These are phyloP conservation scores for Chenopodium suecicum DNA, from an alignment of 148 eudicot species.

Conservation along the genomic window DNA sequence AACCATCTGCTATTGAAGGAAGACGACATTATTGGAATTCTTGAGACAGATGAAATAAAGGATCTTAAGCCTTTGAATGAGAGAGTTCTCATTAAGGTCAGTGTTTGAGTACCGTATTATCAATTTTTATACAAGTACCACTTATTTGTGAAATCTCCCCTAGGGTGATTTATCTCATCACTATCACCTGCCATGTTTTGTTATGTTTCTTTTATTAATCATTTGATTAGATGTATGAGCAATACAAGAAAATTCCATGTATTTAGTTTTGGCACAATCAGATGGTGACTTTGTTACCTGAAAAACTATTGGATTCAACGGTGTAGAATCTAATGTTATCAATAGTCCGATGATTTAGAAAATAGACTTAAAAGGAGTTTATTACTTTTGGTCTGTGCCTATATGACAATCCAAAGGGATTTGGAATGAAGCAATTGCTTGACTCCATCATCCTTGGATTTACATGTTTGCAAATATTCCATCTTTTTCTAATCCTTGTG, in stretches of 20 bases:
- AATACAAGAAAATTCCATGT: not conserved
- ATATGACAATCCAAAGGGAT: not conserved
- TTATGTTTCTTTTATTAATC: not conserved
- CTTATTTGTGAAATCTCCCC: not conserved
- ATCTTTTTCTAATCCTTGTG: not conserved
- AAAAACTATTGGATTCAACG: not conserved
- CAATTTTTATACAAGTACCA: too few relatives aligned
- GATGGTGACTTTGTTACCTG: not conserved
- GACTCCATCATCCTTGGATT: not conserved
- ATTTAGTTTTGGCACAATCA: not conserved
- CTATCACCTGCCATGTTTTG: not conserved
- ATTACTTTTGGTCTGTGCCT: not conserved
- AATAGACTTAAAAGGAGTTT: not conserved
- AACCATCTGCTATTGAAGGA: slow-evolving; percentile 77
- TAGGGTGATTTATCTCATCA: not conserved
- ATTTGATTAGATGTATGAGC: not conserved
- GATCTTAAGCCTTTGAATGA: slow-evolving; percentile 84
- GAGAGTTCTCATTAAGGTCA: slow-evolving; percentile 80
- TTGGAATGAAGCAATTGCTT: not conserved
- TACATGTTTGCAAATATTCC: not conserved
- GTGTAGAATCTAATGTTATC: not conserved
- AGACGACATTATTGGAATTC: slow-evolving; percentile 85
- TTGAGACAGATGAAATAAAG: slow-evolving; percentile 82
- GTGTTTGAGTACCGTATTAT: not conserved
- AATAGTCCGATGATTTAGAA: not conserved